These are phyloP conservation scores for Mucor irregularis DNA, from an alignment of 371 early-diverging fungal genomes.

Conservation along the genomic window DNA sequence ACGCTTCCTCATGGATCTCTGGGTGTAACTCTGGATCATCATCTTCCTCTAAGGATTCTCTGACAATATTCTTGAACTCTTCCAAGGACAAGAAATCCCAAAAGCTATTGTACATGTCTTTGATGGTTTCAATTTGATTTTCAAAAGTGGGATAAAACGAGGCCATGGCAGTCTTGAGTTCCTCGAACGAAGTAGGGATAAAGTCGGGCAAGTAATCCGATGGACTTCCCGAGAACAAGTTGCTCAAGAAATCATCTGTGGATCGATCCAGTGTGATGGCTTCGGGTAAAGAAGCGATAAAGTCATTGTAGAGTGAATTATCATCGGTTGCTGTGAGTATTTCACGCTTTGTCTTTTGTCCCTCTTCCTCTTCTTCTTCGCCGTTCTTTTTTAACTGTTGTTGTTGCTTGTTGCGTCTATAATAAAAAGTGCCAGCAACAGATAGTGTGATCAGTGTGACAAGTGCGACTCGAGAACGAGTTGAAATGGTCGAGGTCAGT, in stretches of 20 bases:
- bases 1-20: slow-evolving; percentile 36
- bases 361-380: not conserved
- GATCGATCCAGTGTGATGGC: not conserved
- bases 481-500: not conserved
- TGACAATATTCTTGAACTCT: slow-evolving; percentile 31
- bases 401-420: not conserved
- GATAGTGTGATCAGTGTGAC: slow-evolving; percentile 15
- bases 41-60: slow-evolving; percentile 27
- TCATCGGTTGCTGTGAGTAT: not conserved
- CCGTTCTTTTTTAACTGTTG: not conserved
- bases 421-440: slow-evolving; percentile 17
- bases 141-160: slow-evolving; percentile 28
- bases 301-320: slow-evolving; percentile 12
- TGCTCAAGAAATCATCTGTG: slow-evolving; percentile 8
- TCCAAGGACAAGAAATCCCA: slow-evolving; percentile 41
- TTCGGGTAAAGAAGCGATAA: slow-evolving; percentile 13
- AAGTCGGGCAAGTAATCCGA: slow-evolving; percentile 4
- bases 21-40: slow-evolving; percentile 23
- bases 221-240: slow-evolving; percentile 1
- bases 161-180: slow-evolving; percentile 20
- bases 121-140: slow-evolving; percentile 25
- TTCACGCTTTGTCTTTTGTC: not conserved
- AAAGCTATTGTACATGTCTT: slow-evolving; percentile 30
- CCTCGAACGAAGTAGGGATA: slow-evolving; percentile 22
- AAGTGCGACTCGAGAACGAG: slow-evolving; percentile 11